Percentiles rank a stretch among this genome's conserved stretches.
These are phyloP conservation scores for Lecanicillium sp. DNA, from an alignment of 2,329 filamentous ascomycete species.

Conservation along the genomic window DNA sequence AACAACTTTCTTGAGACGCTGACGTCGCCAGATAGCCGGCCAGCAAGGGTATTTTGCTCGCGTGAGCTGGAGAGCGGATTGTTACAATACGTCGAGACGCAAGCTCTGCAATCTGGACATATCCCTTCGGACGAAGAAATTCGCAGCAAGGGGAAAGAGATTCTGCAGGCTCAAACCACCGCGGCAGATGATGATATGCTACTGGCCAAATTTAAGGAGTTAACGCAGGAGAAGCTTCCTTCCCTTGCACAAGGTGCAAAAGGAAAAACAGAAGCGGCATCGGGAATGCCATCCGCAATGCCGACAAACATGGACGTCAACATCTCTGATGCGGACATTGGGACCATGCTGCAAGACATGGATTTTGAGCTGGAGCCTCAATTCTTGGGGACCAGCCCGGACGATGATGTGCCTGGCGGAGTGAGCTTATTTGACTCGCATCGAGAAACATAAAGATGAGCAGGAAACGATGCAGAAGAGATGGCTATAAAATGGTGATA, in stretches of 20 bases:
- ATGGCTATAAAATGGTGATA: too few relatives aligned
- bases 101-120: slow-evolving; percentile 26
- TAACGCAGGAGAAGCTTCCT: slow-evolving; percentile 26
- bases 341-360: slow-evolving; percentile 34
- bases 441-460: too few relatives aligned
- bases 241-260: not conserved
- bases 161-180: slow-evolving; percentile 37
- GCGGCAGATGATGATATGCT: slow-evolving; percentile 46
- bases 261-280: not conserved
- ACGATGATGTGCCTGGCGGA: slow-evolving; percentile 4
- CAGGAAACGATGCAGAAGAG: too few relatives aligned
- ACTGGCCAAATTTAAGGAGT: slow-evolving; percentile 44
- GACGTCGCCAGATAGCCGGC: slow-evolving; percentile 33
- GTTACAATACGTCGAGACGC: slow-evolving; percentile 34
- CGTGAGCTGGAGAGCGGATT: slow-evolving; percentile 50
- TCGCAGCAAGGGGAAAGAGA: slow-evolving; percentile 35
- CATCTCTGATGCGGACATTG: slow-evolving; percentile 29
- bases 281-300: slow-evolving; percentile 11
- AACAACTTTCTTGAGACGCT: slow-evolving; percentile 40
- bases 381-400: slow-evolving; percentile 2
- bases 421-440: not conserved
- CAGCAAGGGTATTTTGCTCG: slow-evolving; percentile 47
- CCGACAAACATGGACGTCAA: slow-evolving; percentile 24
- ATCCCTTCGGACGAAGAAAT: slow-evolving; percentile 42
- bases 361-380: slow-evolving; percentile 30